A percentile compares a stretch with the other conserved stretches of the same genome.
Evolutionary conservation across 345 rosid genomes (phyloP).

Genomic region (Cochlearia excelsa): DNA sequence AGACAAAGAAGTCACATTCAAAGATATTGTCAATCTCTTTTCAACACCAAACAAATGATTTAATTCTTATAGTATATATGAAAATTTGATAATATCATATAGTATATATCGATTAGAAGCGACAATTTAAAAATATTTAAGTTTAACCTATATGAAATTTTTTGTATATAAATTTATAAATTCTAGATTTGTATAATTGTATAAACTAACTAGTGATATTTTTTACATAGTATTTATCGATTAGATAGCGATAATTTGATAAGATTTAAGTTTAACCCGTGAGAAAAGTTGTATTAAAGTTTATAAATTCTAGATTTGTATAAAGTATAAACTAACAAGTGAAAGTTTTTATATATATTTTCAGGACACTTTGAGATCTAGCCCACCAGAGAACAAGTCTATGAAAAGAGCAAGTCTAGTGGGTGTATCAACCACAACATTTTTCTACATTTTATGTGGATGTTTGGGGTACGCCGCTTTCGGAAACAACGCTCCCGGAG

Average conservation of each 20-base stretch:
- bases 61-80: background rate
- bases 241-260: constrained; percentile 1
- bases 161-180: constrained; percentile 14
- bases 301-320: background rate
- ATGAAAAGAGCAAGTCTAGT: constrained; percentile 63
- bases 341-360: background rate
- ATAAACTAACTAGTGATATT: background rate
- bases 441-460: constrained; percentile 76
- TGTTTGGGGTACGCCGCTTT: constrained; percentile 84
- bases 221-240: constrained; percentile 2
- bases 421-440: constrained; percentile 67
- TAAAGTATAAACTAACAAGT: background rate
- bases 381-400: constrained; percentile 63
- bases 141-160: background rate
- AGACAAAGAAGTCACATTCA: constrained; percentile 30
- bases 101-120: too few species aligned
- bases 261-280: background rate
- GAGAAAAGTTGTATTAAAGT: background rate
- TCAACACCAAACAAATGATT: constrained; percentile 23
- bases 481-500: constrained; percentile 88
- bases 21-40: constrained; percentile 33
- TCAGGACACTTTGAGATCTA: constrained; percentile 69
- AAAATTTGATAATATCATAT: too few species aligned
- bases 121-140: too few species aligned
- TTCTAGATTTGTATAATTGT: constrained; percentile 13